These are phyloP conservation scores for Sporothrix brunneoviolacea DNA, from an alignment of 2,329 filamentous ascomycete species.

Conservation along the genomic window DNA sequence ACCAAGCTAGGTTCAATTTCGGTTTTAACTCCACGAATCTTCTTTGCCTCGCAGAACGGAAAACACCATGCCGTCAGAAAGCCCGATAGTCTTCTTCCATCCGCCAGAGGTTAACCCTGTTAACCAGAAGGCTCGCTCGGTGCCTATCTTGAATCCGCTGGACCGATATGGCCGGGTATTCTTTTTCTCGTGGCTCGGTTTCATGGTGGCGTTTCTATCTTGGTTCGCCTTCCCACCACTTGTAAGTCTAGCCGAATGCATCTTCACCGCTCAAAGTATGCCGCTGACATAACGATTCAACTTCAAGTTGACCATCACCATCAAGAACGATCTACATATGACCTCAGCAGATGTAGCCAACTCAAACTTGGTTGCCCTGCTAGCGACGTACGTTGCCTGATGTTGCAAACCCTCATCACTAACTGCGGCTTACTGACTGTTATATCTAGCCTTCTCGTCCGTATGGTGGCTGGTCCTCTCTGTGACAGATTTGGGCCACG, in stretches of 20 bases:
- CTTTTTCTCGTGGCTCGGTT: slow-evolving; percentile 81
- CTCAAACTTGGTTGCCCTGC: slow-evolving; percentile 79
- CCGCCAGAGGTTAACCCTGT: slow-evolving; percentile 73
- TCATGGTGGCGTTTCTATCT: slow-evolving; percentile 80
- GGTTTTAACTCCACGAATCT: too few relatives aligned
- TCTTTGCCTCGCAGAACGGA: not conserved
- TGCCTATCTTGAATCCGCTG: slow-evolving; percentile 71
- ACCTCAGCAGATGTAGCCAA: slow-evolving; percentile 67
- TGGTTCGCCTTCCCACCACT: slow-evolving; percentile 88
- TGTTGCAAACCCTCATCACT: too few relatives aligned
- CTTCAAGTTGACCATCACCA: slow-evolving; percentile 59
- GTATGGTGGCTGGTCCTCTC: slow-evolving; percentile 70
- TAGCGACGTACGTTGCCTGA: slow-evolving; percentile 54
- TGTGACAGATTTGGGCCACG: slow-evolving; percentile 80
- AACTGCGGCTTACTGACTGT: not conserved
- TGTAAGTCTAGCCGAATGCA: too few relatives aligned
- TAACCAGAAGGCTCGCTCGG: slow-evolving; percentile 72
- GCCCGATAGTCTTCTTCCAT: slow-evolving; percentile 31
- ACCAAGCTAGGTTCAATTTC: too few relatives aligned
- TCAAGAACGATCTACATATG: slow-evolving; percentile 70
- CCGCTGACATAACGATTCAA: not conserved
- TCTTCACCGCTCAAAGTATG: too few relatives aligned
- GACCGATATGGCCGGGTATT: slow-evolving; percentile 79
- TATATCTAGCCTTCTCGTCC: slow-evolving; percentile 56
- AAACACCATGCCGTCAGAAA: not conserved